Evolutionary conservation across 495 filamentous ascomycete species (phyloP).

Genomic region (Hypoxylon rickii): DNA sequence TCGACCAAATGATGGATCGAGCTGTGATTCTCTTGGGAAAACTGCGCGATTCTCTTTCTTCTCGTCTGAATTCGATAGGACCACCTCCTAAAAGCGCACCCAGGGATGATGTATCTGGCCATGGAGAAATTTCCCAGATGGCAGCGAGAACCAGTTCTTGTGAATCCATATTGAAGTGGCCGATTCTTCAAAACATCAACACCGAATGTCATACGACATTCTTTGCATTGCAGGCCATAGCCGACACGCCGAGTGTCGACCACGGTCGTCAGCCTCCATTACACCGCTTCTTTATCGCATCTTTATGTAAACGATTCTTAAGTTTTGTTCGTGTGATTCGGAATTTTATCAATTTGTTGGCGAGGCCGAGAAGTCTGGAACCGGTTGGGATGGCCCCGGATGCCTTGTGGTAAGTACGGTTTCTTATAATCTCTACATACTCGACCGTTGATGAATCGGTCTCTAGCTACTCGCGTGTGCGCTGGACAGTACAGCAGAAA

Average conservation of each 20-base stretch:
- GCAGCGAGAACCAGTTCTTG: neutral
- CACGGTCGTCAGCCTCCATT: neutral
- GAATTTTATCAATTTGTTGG: slow-evolving; percentile 2
- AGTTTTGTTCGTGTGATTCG: neutral
- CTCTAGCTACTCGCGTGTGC: neutral
- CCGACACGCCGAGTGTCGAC: neutral
- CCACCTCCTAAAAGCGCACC: neutral
- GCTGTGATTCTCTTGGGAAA: neutral
- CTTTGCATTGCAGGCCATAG: neutral
- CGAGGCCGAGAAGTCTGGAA: slow-evolving; percentile 3
- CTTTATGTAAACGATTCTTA: slow-evolving; percentile 1
- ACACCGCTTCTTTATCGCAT: neutral
- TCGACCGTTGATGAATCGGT: neutral
- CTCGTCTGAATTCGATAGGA: neutral
- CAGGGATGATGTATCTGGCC: neutral
- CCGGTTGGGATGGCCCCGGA: slow-evolving; percentile 12
- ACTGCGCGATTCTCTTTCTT: too few relatives aligned
- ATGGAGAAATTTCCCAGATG: neutral
- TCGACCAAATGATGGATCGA: neutral
- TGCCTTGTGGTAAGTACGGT: slow-evolving; percentile 12
- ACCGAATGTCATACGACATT: neutral
- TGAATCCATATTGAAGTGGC: neutral
- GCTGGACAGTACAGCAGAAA: neutral
- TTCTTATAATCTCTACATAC: neutral
- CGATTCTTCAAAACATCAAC: neutral